A percentile compares a stretch with the other conserved stretches of the same genome.
phyloP scores from a whole-genome alignment of 495 filamentous ascomycete genomes.

The Aspergillus ellipticus region DNA sequence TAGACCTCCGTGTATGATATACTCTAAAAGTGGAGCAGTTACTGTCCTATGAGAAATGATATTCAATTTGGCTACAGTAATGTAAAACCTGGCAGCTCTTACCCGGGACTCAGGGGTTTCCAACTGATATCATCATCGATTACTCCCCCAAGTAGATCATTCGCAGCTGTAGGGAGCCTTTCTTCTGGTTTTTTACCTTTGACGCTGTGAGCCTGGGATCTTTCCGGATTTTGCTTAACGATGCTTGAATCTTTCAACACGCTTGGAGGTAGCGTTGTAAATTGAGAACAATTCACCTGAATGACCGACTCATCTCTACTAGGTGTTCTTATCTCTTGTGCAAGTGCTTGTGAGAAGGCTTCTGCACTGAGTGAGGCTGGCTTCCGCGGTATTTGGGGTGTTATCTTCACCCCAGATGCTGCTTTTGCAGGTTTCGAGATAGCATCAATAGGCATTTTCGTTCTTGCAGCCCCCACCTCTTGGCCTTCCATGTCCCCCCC shows the following conservation, averaged over 20 bases:
- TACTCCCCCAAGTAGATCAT: constrained; percentile 26
- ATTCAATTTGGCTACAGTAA: neutral
- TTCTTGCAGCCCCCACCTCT: neutral
- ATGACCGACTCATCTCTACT: neutral
- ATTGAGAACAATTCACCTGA: neutral
- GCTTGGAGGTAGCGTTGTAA: neutral
- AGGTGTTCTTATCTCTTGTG: neutral
- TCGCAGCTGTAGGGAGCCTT: neutral
- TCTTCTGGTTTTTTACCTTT: neutral
- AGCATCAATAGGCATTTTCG: neutral
- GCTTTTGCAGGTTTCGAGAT: neutral
- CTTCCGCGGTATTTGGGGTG: constrained; percentile 34
- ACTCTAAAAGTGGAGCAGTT: too few relatives aligned
- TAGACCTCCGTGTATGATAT: neutral
- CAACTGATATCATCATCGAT: constrained; percentile 26
- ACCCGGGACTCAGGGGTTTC: constrained; percentile 33
- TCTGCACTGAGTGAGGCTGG: constrained; percentile 27
- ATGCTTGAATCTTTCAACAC: neutral
- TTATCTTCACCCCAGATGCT: constrained; percentile 6
- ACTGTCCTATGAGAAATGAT: neutral
- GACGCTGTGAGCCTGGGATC: neutral
- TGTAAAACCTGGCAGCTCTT: neutral
- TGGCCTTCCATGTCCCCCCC: neutral
- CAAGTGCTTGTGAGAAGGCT: neutral
- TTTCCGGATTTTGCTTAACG: neutral